A percentile compares a stretch with the other conserved stretches of the same genome.
These are phyloP conservation scores for Toxoplasma gondii DNA, from an alignment of 169 alveolate species.

Conservation along the genomic window DNA sequence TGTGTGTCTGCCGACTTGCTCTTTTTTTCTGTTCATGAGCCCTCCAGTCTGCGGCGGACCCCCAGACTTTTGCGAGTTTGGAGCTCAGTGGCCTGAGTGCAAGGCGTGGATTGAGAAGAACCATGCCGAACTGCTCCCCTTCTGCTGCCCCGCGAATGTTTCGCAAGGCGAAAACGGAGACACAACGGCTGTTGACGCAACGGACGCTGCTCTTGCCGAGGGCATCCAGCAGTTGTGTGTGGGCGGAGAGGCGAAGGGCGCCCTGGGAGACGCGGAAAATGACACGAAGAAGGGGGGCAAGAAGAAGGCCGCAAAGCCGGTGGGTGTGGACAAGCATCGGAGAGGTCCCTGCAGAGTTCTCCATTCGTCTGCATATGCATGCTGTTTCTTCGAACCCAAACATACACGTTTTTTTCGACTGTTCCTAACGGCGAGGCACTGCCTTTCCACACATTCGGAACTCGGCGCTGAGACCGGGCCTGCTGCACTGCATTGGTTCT, in stretches of 20 bases:
- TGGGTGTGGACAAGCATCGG: too few species aligned
- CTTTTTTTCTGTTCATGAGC: background rate
- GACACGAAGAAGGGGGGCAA: background rate
- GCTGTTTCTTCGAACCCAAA: too few species aligned
- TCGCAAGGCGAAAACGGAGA: slow-evolving; percentile 23
- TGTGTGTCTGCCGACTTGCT: too few species aligned
- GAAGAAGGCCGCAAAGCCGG: slow-evolving; percentile 1
- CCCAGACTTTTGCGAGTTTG: slow-evolving; percentile 88
- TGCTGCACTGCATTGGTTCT: too few species aligned
- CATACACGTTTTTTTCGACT: too few species aligned
- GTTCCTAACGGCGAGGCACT: too few species aligned
- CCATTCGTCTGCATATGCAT: too few species aligned
- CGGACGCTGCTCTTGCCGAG: slow-evolving; percentile 41
- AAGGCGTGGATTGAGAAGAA: slow-evolving; percentile 73
- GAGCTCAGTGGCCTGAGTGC: slow-evolving; percentile 79
- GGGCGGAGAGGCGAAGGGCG: slow-evolving; percentile 17
- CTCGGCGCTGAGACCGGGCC: too few species aligned
- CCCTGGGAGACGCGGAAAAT: slow-evolving; percentile 22
- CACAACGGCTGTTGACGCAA: slow-evolving; percentile 25
- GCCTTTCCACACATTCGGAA: too few species aligned
- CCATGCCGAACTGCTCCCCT: slow-evolving; percentile 76
- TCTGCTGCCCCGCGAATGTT: slow-evolving; percentile 46
- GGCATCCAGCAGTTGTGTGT: slow-evolving; percentile 47
- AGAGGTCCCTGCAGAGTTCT: too few species aligned
- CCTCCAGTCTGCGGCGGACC: slow-evolving; percentile 83